Evolutionary conservation across 176 grass and related monocot species (phyloP), one percentile per base, ranked within the genome.

Genomic region (Eragrostis curvula): DNA sequence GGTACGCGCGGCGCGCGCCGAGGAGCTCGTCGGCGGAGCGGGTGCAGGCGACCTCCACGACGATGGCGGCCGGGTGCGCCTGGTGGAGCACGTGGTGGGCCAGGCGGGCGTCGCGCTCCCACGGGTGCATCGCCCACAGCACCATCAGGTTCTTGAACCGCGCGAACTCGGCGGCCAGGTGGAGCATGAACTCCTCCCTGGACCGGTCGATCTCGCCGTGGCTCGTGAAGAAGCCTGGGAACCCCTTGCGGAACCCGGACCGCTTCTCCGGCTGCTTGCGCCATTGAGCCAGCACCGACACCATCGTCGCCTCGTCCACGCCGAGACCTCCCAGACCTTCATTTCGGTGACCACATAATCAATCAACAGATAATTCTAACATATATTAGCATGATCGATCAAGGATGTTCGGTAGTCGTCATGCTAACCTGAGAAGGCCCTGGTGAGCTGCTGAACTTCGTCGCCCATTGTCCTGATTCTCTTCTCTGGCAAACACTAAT

Each of bases 51-150:
- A 98, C 86, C 85, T 98, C 96, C 1, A 98, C 85, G 24, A 91
- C 49, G 79, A 91, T 73, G 73, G 61, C 78, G 16, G 89, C 27
- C 0, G 96, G 96, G 79, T 95, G 90, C 2, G 53, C 79, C 81
- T 91, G 85, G 88, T 93, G 92, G 46, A 93, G 86, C 41, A 90
- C 96, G 43, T 93, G 75, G 88, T 95, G 90, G 17, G 85, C 87
- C 48, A 94, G 90, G 9, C 79, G 82, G 0, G 96, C 96, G 79
- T 98, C 96, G 68, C 93, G 91, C 82, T 98, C 96, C 85, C 93
- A 94, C 32, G 90, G 96, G 88, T 95, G 96, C 96, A 88, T 98
- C 28, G 90, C 90, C 96, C 93, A 98, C 48, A 90, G 67, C 86
- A 98, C 93, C 78, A 85, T 82, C 20, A 98, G 76, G 73, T 98